Conservation (phyloP, 2,329 filamentous ascomycete genomes). For the Nemania sp. region DNA sequence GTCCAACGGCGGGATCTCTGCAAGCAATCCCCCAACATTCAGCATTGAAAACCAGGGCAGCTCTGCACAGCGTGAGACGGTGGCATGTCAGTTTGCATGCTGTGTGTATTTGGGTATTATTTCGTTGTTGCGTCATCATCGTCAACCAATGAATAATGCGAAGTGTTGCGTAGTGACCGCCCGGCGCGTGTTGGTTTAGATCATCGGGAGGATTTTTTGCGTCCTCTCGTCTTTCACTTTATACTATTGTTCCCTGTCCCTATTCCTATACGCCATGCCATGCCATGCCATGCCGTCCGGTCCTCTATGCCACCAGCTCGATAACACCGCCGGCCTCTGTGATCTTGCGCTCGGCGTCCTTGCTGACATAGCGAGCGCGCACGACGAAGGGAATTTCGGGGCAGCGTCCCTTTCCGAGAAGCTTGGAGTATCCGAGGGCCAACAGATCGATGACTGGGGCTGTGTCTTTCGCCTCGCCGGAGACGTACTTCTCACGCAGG, state of each 20-base stretch:
- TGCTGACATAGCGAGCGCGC: slow-evolving; percentile 91
- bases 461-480: slow-evolving; percentile 80
- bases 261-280: slow-evolving; percentile 14
- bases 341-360: slow-evolving; percentile 98
- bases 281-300: slow-evolving; percentile 5
- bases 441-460: slow-evolving; percentile 98
- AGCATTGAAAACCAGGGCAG: not conserved
- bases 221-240: slow-evolving; percentile 19
- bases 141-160: slow-evolving; percentile 14
- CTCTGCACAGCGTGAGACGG: slow-evolving; percentile 3
- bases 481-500: slow-evolving; percentile 90
- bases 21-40: not conserved
- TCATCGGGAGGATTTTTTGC: not conserved
- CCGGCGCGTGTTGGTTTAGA: not conserved
- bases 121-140: slow-evolving; percentile 22
- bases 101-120: slow-evolving; percentile 25
- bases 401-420: slow-evolving; percentile 97
- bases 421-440: slow-evolving; percentile 95
- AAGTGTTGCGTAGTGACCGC: slow-evolving; percentile 15
- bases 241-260: slow-evolving; percentile 28
- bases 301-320: slow-evolving; percentile 32
- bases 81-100: slow-evolving; percentile 16
- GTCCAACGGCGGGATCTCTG: not conserved
- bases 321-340: slow-evolving; percentile 86
- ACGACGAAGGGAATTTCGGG: slow-evolving; percentile 93